Base-by-base conservation (phyloP, 768 basidiomycete species). In the Lyophyllum shimeji region DNA sequence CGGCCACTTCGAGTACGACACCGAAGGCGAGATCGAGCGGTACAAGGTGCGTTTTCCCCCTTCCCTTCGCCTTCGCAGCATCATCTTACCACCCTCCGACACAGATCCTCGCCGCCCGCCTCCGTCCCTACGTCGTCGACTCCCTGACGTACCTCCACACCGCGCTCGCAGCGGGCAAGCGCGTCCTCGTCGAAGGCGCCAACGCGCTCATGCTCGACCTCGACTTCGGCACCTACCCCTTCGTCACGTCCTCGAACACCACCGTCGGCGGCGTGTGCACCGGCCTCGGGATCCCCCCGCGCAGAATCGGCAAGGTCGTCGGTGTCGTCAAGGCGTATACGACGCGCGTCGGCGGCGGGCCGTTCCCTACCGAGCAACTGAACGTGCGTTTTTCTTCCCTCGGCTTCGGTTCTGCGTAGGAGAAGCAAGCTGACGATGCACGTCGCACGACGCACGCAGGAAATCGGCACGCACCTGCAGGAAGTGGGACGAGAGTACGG, bases 291-390 rank as follows among this genome's bases (percentile, higher is more conserved):
- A 88, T 99, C 47, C 96, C 97, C 2, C 95, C 97, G 6, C 87
- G 87, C 73, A 73, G 82, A 61, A 86, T 99, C 60, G 91, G 90
- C n/a, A 83, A 85, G 46, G 79, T 87, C 23, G 89, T 95, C 62
- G 97, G 97, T 45, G 97, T 99, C 56, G 79, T 98, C 68, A 99
- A 98, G 72, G 97, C 97, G 0, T 99, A 99, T 71, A 98, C 97
- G 17, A 98, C 97, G 1, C 84, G 97, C 24, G 97, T 99, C 21
- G 97, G 97, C n/a, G 93, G 94, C 37, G 97, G 97, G 0, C 97
- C 97, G 3, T 98, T 99, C 81, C 95, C 97, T 7, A 93, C 92
- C 0, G 97, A 99, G 71, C 92, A 94, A 69, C 81, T 97, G 53
- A 89, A 95, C 71, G 90, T 93, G 48, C 55, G 86, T 15, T 39